phyloP scores from a whole-genome alignment of 108 stramenopile genomes.

The Seminavis robusta region DNA sequence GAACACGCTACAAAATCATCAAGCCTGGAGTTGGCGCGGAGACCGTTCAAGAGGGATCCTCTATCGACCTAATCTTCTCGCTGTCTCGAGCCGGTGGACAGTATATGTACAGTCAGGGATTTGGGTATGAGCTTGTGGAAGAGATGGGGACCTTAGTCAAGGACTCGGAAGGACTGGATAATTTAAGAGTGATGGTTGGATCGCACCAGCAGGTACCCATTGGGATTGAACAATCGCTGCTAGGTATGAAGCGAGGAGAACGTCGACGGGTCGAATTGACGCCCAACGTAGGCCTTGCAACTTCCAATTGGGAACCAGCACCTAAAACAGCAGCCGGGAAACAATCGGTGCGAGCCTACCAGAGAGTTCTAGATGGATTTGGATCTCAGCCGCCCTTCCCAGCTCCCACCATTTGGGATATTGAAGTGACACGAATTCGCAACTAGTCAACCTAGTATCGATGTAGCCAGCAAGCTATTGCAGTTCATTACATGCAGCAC shows the following conservation, averaged over 20 bases:
- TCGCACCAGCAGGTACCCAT: constrained; percentile 33
- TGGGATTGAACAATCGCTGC: constrained; percentile 46
- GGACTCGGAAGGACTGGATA: constrained; percentile 17
- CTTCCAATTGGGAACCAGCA: constrained; percentile 43
- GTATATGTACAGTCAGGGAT: constrained; percentile 51
- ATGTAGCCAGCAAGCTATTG: too few relatives aligned
- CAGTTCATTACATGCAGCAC: too few relatives aligned
- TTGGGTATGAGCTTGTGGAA: constrained; percentile 51
- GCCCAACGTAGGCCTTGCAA: constrained; percentile 47
- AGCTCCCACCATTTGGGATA: constrained; percentile 52
- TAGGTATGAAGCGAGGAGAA: constrained; percentile 57
- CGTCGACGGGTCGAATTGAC: constrained; percentile 43
- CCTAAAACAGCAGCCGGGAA: constrained; percentile 39
- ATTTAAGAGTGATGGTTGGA: constrained; percentile 25
- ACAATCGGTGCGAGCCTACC: constrained; percentile 28
- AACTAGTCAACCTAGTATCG: too few relatives aligned
- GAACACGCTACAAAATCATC: constrained; percentile 42
- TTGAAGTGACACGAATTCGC: constrained; percentile 31
- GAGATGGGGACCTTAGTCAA: not conserved
- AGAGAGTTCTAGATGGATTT: constrained; percentile 33
- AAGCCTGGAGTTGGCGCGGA: constrained; percentile 13
- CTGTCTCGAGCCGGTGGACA: constrained; percentile 17
- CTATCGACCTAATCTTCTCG: constrained; percentile 29
- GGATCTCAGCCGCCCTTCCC: constrained; percentile 54
- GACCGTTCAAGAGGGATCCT: constrained; percentile 23